Conservation (phyloP, 371 early-diverging fungal species). For the Apophysomyces trapeziformis region DNA sequence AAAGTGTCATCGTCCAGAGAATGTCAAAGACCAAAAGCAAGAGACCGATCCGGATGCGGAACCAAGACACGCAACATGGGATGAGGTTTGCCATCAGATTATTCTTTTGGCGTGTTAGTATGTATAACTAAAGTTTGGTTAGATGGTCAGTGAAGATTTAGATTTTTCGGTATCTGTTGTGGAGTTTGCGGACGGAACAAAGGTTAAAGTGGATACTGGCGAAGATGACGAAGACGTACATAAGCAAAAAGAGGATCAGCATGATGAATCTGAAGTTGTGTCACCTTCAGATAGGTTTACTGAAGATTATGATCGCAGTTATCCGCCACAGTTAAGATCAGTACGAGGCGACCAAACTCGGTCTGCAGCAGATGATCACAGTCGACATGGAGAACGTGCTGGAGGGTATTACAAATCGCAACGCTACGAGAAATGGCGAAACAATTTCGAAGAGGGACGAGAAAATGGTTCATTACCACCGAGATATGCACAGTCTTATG, state of each 20-base stretch:
- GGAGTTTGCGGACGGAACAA: constrained; percentile 41
- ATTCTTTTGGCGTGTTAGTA: too few species aligned
- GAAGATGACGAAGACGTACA: constrained; percentile 11
- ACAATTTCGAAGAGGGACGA: constrained; percentile 1
- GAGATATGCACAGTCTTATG: constrained; percentile 14
- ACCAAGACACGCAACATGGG: constrained; percentile 34
- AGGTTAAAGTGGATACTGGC: constrained; percentile 17
- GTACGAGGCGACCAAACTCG: constrained; percentile 16
- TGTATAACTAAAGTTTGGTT: neutral
- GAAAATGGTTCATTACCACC: constrained; percentile 9
- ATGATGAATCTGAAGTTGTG: constrained; percentile 23
- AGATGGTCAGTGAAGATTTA: constrained; percentile 38
- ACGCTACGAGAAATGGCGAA: constrained; percentile 21
- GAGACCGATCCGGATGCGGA: constrained; percentile 18
- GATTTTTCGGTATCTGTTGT: constrained; percentile 30
- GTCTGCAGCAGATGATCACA: constrained; percentile 10
- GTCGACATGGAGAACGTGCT: neutral
- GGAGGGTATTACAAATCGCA: constrained; percentile 2
- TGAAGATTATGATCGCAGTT: constrained; percentile 54
- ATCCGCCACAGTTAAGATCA: constrained; percentile 38
- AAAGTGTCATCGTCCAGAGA: neutral
- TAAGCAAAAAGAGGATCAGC: constrained; percentile 15
- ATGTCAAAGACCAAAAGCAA: constrained; percentile 13
- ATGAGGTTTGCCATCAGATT: constrained; percentile 32
- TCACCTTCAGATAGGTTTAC: constrained; percentile 50